These are phyloP conservation scores for Chaetomiaceae sp. DNA, from an alignment of 2,329 filamentous ascomycete species.

Conservation along the genomic window DNA sequence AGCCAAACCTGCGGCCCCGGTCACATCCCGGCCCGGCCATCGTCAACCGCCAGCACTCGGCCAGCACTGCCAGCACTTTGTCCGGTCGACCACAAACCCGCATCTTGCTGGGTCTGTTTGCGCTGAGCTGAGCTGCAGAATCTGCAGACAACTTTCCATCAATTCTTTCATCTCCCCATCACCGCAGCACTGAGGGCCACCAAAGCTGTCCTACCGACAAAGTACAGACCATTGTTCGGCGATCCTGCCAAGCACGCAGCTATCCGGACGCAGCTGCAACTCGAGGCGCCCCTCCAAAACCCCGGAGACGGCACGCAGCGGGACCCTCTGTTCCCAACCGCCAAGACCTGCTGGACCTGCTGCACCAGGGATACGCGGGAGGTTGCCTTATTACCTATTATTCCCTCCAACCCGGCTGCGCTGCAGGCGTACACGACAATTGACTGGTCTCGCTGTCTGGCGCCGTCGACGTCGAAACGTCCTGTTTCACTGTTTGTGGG, in stretches of 20 bases:
- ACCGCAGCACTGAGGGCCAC: too few relatives aligned
- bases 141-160: too few relatives aligned
- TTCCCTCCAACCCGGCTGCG: background rate
- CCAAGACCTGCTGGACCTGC: too few relatives aligned
- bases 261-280: slow-evolving; percentile 13
- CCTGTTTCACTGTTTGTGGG: too few relatives aligned
- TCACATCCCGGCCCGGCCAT: background rate
- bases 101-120: background rate
- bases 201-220: too few relatives aligned
- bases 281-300: background rate
- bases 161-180: background rate
- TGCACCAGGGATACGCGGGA: background rate
- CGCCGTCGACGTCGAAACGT: background rate
- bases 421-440: background rate
- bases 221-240: slow-evolving; percentile 3
- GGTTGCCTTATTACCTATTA: slow-evolving; percentile 3
- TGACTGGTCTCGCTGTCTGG: background rate
- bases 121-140: too few relatives aligned
- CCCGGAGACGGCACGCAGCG: slow-evolving; percentile 1
- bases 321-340: background rate
- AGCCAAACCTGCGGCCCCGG: background rate
- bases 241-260: slow-evolving; percentile 12
- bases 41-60: background rate
- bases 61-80: too few relatives aligned
- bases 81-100: too few relatives aligned